These are phyloP conservation scores for Oryza brachyantha DNA, from an alignment of 176 grass and related monocot genomes.

Conservation along the genomic window DNA sequence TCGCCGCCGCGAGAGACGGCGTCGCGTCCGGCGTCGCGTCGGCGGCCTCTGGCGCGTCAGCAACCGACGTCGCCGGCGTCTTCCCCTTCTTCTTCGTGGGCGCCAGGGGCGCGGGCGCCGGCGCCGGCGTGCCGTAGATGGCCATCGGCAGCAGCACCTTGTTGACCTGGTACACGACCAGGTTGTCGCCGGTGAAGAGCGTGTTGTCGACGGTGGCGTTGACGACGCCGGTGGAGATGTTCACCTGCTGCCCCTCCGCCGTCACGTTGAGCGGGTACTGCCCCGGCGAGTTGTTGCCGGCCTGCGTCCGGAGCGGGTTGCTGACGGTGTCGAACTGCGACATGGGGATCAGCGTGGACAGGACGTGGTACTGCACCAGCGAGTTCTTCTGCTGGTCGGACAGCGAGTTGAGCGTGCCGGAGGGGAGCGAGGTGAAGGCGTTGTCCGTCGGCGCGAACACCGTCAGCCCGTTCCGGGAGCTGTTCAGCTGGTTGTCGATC, in stretches of 20 bases:
- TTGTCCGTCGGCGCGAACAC: constrained; percentile 95
- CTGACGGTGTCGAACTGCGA: constrained; percentile 83
- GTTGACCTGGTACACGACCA: constrained; percentile 72
- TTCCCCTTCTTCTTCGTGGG: constrained; percentile 55
- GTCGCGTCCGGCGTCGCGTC: constrained; percentile 38
- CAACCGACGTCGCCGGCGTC: constrained; percentile 35
- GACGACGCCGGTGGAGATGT: constrained; percentile 83
- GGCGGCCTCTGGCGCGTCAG: constrained; percentile 45
- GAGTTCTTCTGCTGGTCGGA: constrained; percentile 76
- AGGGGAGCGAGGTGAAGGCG: constrained; percentile 69
- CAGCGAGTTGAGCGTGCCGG: constrained; percentile 86
- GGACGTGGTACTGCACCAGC: constrained; percentile 80
- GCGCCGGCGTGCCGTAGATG: constrained; percentile 50
- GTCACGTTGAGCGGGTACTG: constrained; percentile 81
- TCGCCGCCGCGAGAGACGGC: constrained; percentile 17
- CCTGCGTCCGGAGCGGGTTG: constrained; percentile 91
- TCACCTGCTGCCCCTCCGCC: constrained; percentile 58
- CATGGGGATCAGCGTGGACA: constrained; percentile 45
- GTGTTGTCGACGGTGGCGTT: constrained; percentile 65
- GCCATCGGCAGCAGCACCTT: constrained; percentile 69
- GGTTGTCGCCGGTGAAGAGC: constrained; percentile 52
- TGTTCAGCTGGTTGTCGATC: constrained; percentile 95
- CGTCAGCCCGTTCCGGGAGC: constrained; percentile 71
- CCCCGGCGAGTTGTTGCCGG: constrained; percentile 51
- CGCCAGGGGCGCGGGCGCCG: constrained; percentile 54